Evolutionary conservation across 345 rosid genomes (phyloP), one percentile per base, ranked within the genome.

Genomic region (Syzygium aromaticum): DNA sequence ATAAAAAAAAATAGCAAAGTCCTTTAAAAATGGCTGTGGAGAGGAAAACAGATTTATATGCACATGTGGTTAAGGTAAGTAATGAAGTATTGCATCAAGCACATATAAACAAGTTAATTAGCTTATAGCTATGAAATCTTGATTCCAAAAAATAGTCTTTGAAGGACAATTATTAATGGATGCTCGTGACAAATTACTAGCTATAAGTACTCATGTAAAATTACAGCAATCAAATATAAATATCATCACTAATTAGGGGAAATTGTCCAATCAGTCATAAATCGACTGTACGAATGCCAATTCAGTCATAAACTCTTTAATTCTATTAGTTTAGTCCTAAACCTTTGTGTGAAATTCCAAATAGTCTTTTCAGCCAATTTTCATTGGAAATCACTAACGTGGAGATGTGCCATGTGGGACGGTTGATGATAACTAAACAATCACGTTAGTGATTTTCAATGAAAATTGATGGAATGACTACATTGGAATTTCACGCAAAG

Each of bases 381-480:
- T 19, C 6, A 22, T 5, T 0, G 13, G 0, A 73, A 67, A 33
- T 73, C 11, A 4, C 1, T 9, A 0, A 33, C 73, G n/a, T 1
- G 38, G 33, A 14, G 30, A n/a, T 11, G 7, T 33, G 13, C 2
- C 80, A 38, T 5, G 17, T 73, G 8, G 3, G 49, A 73, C 0
- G 0, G 2, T 5, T 1, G 2, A 2, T 5, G 25, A 19, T 73
- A 23, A 33, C 19, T 73, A 49, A 25, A 33, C 11, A 33, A 1
- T 12, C 1, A 67, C 1, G 1, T 17, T 33, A 28, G 5, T 30
- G 3, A 8, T 67, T 67, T 67, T 16, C 0, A 1, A 11, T 9
- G 13, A 21, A 33, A 33, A 33, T 73, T 73, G 49, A 9, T 9
- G 11, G 7, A 73, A 19, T 5, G 25, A 73, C 3, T 33, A 21